These are phyloP conservation scores for Rhodotorula sp. DNA, from an alignment of 1,284 basidiomycete species.

Conservation along the genomic window DNA sequence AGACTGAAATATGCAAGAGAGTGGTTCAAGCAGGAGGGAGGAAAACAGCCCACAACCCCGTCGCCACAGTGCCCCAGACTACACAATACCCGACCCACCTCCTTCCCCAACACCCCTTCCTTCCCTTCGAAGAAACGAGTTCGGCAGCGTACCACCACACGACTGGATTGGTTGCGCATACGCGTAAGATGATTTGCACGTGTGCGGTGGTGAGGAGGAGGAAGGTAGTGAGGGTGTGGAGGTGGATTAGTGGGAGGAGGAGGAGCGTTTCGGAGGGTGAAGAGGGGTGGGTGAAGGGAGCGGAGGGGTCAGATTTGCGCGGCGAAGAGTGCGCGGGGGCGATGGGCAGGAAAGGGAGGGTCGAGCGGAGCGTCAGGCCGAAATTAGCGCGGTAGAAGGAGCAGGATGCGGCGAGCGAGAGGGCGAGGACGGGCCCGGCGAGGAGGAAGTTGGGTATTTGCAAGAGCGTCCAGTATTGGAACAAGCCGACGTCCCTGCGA, in stretches of 20 bases:
- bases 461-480: slow-evolving; percentile 77
- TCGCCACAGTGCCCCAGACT: slow-evolving; percentile 68
- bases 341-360: not conserved
- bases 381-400: slow-evolving; percentile 28
- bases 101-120: not conserved
- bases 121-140: slow-evolving; percentile 46
- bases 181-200: slow-evolving; percentile 83
- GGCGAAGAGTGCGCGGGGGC: not conserved
- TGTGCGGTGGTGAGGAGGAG: slow-evolving; percentile 78
- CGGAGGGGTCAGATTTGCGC: slow-evolving; percentile 7
- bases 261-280: not conserved
- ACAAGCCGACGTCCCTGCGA: slow-evolving; percentile 68
- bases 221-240: slow-evolving; percentile 54
- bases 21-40: slow-evolving; percentile 93
- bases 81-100: slow-evolving; percentile 70
- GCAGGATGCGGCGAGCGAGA: slow-evolving; percentile 36
- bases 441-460: slow-evolving; percentile 88
- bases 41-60: slow-evolving; percentile 81
- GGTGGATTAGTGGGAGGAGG: slow-evolving; percentile 54
- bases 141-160: slow-evolving; percentile 79
- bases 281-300: not conserved
- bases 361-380: slow-evolving; percentile 22
- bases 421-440: slow-evolving; percentile 60
- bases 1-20: no score
- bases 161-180: slow-evolving; percentile 73